Base-by-base conservation (phyloP, 2,329 filamentous ascomycete genomes). In the Tolypocladium capitatum region DNA sequence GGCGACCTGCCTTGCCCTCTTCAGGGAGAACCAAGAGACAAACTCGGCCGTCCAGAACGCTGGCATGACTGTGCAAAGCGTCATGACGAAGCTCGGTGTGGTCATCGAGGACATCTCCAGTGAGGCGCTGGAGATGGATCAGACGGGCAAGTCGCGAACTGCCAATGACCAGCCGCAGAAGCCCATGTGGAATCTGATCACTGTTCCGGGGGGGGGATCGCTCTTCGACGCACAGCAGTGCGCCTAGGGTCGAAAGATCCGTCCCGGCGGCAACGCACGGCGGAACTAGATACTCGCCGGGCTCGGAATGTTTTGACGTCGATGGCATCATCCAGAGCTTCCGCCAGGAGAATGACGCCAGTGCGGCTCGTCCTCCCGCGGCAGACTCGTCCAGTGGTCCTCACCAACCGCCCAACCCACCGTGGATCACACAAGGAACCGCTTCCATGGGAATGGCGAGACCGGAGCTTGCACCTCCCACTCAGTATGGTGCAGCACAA, bases 11-110 rank as follows among this genome's bases (percentile, higher is more conserved):
- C 53, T 75, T 1, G 63, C 63, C 0, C 66, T 74, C 0, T 72
- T 76, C 24, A 56, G 64, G 14, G 67, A 72, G 32, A 74, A 76
- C 30, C 66, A 72, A 45, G 70, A 71, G 49, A 74, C 71, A 0
- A 74, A 75, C 24, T 71, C 66, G 53, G 71, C 72, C 0, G 70
- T 74, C 0, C 62, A 66, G 32, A 67, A 68, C 24, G 72, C 73
- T 0, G 64, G 64, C 8, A 63, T 64, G 0, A 68, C 75, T 11
- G 67, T 75, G 0, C 58, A 70, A 38, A 65, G 63, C 32, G 54
- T 75, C 13, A 72, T 72, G 68, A 65, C 68, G 48, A 63, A 67
- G 16, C 63, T 74, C 43, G 63, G 64, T 0, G 65, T 71, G 1
- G 48, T 52, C 2, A 46, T 59, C 9, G 51, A 51, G 4, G 47